Conservation (phyloP, 306 rosid genomes). For the Casuarina glauca region DNA sequence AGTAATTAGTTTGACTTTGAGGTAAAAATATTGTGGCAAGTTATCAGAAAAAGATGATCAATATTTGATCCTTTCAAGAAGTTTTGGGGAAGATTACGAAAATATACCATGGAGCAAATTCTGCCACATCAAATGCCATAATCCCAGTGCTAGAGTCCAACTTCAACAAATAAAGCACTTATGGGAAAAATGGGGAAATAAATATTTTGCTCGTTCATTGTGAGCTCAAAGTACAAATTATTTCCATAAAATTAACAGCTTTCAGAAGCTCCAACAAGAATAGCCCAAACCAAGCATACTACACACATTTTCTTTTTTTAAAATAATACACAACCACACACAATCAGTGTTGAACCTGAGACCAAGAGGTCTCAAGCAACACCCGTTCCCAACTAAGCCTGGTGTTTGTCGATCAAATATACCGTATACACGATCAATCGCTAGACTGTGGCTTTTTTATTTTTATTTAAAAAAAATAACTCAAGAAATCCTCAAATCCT, state of each 20-base stretch:
- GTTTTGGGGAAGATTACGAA: background rate
- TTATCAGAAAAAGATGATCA: background rate
- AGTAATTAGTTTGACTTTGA: background rate
- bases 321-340: too few species aligned
- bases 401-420: background rate
- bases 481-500: slow-evolving; percentile 6
- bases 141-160: slow-evolving; percentile 15
- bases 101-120: background rate
- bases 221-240: background rate
- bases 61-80: background rate
- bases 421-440: background rate
- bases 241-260: background rate
- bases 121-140: background rate
- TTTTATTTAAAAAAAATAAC: background rate
- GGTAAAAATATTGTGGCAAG: background rate
- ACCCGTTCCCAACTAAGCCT: too few species aligned
- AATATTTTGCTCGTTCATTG: slow-evolving; percentile 2
- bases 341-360: too few species aligned
- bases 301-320: too few species aligned
- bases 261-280: background rate
- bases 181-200: background rate
- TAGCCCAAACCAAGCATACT: background rate
- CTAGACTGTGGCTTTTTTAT: background rate
- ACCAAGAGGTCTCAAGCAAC: too few species aligned
- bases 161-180: background rate